Conservation (phyloP, 2,329 filamentous ascomycete species). For the Bipolaris sorokiniana region DNA sequence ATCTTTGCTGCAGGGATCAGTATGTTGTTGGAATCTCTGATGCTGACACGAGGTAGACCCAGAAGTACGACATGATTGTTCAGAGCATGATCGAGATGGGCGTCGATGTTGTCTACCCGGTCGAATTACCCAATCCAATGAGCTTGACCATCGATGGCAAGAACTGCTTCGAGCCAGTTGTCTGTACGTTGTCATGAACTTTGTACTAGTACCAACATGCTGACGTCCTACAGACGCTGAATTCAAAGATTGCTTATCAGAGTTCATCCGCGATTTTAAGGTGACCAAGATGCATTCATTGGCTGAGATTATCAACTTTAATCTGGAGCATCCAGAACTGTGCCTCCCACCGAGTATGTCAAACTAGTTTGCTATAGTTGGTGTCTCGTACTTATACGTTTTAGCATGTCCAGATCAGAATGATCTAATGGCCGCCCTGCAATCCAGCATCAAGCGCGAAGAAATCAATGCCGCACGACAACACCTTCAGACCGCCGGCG, state of each 20-base stretch:
- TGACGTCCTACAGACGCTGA: slow-evolving; percentile 37
- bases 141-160: slow-evolving; percentile 40
- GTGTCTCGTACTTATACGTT: slow-evolving; percentile 3
- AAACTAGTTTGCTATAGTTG: not conserved
- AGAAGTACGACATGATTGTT: slow-evolving; percentile 47
- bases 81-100: slow-evolving; percentile 46
- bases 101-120: slow-evolving; percentile 44
- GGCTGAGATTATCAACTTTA: slow-evolving; percentile 49
- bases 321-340: slow-evolving; percentile 46
- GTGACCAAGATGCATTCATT: slow-evolving; percentile 46
- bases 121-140: slow-evolving; percentile 40
- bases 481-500: slow-evolving; percentile 39
- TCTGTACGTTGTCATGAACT: slow-evolving; percentile 35
- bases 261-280: slow-evolving; percentile 46
- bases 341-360: slow-evolving; percentile 39
- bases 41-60: slow-evolving; percentile 32
- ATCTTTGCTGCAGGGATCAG: slow-evolving; percentile 2
- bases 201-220: not conserved
- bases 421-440: slow-evolving; percentile 44
- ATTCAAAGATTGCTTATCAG: slow-evolving; percentile 42
- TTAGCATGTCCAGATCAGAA: slow-evolving; percentile 43
- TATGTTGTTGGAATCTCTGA: slow-evolving; percentile 7
- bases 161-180: slow-evolving; percentile 47
- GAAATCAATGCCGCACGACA: slow-evolving; percentile 34
- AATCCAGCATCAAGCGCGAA: slow-evolving; percentile 31